Percentiles rank a stretch among this genome's conserved stretches.
phyloP scores from a whole-genome alignment of 2,329 filamentous ascomycete genomes.

The Calonectria hawksworthii region DNA sequence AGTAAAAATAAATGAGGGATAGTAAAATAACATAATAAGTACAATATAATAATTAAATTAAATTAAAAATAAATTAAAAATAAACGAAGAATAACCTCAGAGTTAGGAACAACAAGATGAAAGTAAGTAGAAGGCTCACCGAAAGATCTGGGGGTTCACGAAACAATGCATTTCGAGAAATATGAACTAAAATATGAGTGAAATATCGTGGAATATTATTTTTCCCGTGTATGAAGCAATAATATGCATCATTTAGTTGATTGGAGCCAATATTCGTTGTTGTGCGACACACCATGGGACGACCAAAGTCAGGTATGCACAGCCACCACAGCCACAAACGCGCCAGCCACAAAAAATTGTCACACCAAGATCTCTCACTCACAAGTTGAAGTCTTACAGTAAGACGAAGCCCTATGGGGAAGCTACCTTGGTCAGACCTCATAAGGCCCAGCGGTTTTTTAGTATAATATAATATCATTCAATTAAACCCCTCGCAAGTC shows the following conservation, averaged over 20 bases:
- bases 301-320: neutral
- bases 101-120: neutral
- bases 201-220: neutral
- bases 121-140: neutral
- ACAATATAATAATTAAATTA: too few relatives aligned
- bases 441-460: neutral
- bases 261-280: neutral
- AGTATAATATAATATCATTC: neutral
- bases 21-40: too few relatives aligned
- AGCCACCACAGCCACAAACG: neutral
- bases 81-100: too few relatives aligned
- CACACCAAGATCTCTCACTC: neutral
- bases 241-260: neutral
- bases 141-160: neutral
- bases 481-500: neutral
- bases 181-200: too few relatives aligned
- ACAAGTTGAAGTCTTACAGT: neutral
- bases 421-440: neutral
- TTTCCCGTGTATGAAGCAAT: neutral
- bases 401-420: conserved; percentile 2
- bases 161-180: neutral
- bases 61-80: too few relatives aligned
- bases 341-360: neutral
- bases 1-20: too few relatives aligned
- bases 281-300: too few relatives aligned